phyloP scores from a whole-genome alignment of 2,329 filamentous ascomycete species.

The Sclerotinia minor region DNA sequence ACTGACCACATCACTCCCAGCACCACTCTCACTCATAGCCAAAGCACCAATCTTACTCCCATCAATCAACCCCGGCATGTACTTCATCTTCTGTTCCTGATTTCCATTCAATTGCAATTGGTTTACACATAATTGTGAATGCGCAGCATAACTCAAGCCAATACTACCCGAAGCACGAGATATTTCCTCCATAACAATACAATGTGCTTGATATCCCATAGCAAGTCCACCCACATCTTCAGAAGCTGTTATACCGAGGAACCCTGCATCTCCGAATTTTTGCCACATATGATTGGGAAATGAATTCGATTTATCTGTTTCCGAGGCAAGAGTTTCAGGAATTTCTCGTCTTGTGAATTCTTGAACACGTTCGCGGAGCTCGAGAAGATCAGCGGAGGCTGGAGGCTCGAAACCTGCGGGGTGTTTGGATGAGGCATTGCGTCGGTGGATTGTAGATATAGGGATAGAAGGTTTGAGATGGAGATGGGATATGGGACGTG shows the following conservation, averaged over 20 bases:
- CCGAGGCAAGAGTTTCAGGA: constrained; percentile 74
- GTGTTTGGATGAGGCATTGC: constrained; percentile 66
- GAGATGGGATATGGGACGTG: constrained; percentile 36
- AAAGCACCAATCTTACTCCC: constrained; percentile 82
- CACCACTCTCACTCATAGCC: constrained; percentile 91
- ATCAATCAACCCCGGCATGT: constrained; percentile 76
- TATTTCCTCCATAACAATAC: constrained; percentile 92
- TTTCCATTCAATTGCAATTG: constrained; percentile 90
- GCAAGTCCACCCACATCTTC: constrained; percentile 86
- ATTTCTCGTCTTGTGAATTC: constrained; percentile 91
- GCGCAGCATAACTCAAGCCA: constrained; percentile 89
- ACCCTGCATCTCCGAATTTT: constrained; percentile 87
- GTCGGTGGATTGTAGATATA: constrained; percentile 42
- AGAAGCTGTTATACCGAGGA: constrained; percentile 90
- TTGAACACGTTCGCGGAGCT: constrained; percentile 54
- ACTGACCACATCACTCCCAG: constrained; percentile 90
- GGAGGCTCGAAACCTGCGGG: constrained; percentile 62
- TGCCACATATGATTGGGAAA: constrained; percentile 92
- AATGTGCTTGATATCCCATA: constrained; percentile 97
- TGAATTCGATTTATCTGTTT: constrained; percentile 81
- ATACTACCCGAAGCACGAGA: constrained; percentile 82
- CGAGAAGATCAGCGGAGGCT: constrained; percentile 51
- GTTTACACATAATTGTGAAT: constrained; percentile 95
- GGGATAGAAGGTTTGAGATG: constrained; percentile 27
- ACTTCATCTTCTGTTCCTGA: constrained; percentile 73